These are phyloP conservation scores for Eucalyptus globulus DNA, from an alignment of 345 rosid genomes.

Conservation along the genomic window DNA sequence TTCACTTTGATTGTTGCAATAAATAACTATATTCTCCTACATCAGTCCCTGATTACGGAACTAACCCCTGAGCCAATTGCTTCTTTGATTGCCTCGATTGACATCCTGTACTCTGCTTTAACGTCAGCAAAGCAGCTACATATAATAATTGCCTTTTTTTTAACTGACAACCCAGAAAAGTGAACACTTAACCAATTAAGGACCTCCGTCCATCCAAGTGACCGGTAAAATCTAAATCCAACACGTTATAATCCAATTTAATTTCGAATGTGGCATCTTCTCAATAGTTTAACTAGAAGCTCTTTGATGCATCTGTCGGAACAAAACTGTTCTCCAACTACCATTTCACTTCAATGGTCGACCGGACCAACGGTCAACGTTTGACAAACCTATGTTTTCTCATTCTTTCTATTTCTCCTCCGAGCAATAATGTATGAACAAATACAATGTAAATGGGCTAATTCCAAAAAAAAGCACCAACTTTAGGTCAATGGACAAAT, in stretches of 20 bases:
- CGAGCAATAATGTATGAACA: not conserved
- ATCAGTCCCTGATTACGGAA: not conserved
- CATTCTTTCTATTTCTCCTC: not conserved
- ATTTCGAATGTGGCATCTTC: not conserved
- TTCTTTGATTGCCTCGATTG: not conserved
- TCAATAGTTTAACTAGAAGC: not conserved
- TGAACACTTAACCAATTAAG: not conserved
- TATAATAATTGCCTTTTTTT: too few relatives aligned
- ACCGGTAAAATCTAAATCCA: too few relatives aligned
- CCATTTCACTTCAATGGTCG: not conserved
- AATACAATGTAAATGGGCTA: not conserved
- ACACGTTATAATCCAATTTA: not conserved
- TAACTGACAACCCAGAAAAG: not conserved
- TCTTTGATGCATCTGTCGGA: not conserved
- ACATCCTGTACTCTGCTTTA: not conserved
- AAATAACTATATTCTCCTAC: not conserved
- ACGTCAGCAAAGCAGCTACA: not conserved
- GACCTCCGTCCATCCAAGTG: not conserved
- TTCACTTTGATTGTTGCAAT: not conserved
- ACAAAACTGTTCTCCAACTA: not conserved
- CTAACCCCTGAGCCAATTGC: not conserved
- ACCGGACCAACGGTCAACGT: too few relatives aligned
- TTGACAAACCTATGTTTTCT: not conserved
- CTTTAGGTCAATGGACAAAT: too few relatives aligned
- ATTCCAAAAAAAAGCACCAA: too few relatives aligned